Evolutionary conservation across 768 basidiomycete genomes (phyloP), one percentile per base, ranked within the genome.

Genomic region (Lepiota brunneoincarnata): DNA sequence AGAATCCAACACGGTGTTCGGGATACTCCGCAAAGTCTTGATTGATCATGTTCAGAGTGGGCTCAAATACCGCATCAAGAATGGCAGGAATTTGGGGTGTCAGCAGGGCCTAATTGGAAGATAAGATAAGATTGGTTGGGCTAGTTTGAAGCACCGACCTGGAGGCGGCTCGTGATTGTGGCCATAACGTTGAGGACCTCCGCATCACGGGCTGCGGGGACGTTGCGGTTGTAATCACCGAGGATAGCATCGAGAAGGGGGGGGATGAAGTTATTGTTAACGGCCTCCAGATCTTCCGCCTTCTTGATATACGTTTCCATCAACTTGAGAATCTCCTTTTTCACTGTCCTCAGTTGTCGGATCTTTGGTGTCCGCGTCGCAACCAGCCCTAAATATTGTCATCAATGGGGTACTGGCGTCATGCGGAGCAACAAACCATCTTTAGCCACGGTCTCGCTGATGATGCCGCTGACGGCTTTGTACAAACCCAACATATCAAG

Each of bases 1-100:
- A 99, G 82, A 99, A 96, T 51, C 94, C 96, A 37, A 88, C 86
- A 55, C 97, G 91, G 67, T 98, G 96, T 67, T 99, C 97, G 7
- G 97, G 97, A 75, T 82, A 99, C 71, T 98, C 97, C n/a, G 95
- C 76, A 61, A 98, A 96, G 75, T 99, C 96, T 78, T 97, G 92
- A 70, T 98, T 98, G 69, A 99, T 99, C 97, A 98, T 99, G 63
- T 86, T 88, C 55, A 99, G 74, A 3, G 97, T 99, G 40, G 92
- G 91, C 69, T 98, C 95, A 66, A 99, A 98, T 44, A 98, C 92
- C 9, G 96, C 94, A 63, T 98, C 96, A 46, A 99, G 80, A 55
- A 97, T 90, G 7, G 96, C 89, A 2, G 91, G 90, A 15, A 98
- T 89, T 82, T 98, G 94, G 4, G 93, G 90, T 9, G 90, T 96